Conservation (phyloP, 495 filamentous ascomycete genomes). For the Neurospora tetrasperma region DNA sequence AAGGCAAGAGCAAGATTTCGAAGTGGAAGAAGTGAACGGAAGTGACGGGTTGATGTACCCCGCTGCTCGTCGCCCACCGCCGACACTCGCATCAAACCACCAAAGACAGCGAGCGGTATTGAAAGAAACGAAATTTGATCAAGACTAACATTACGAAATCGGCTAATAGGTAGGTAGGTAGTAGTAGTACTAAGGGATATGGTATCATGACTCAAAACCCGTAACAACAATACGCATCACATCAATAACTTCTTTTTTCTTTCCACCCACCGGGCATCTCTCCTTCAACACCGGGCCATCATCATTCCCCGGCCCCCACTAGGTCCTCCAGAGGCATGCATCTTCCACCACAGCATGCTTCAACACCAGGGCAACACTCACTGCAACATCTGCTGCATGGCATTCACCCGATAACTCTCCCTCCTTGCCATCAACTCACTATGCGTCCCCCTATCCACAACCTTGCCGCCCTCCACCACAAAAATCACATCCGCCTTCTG, state of each 20-base stretch:
- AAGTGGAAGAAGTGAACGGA: neutral
- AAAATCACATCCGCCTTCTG: slow-evolving; percentile 66
- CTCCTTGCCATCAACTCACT: slow-evolving; percentile 49
- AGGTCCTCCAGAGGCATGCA: too few species aligned
- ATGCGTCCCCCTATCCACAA: slow-evolving; percentile 61
- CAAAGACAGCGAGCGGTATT: too few species aligned
- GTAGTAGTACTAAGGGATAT: neutral
- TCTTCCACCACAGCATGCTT: neutral
- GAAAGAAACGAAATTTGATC: neutral
- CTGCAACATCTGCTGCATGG: slow-evolving; percentile 30
- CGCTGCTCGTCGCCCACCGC: neutral
- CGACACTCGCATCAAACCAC: too few species aligned
- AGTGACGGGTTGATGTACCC: neutral
- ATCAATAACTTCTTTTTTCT: neutral
- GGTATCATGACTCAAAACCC: neutral
- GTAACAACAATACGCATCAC: neutral
- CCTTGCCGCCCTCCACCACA: slow-evolving; percentile 56
- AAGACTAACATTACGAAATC: neutral
- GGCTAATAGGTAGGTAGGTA: neutral
- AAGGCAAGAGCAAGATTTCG: too few species aligned
- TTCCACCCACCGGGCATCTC: neutral
- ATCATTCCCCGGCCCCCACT: neutral
- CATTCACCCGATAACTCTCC: slow-evolving; percentile 50
- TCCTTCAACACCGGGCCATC: neutral
- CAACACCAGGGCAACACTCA: neutral